Percentiles rank a stretch among this genome's conserved stretches.
Conservation (phyloP, 129 eudicot species). For the Scalesia atractyloides region DNA sequence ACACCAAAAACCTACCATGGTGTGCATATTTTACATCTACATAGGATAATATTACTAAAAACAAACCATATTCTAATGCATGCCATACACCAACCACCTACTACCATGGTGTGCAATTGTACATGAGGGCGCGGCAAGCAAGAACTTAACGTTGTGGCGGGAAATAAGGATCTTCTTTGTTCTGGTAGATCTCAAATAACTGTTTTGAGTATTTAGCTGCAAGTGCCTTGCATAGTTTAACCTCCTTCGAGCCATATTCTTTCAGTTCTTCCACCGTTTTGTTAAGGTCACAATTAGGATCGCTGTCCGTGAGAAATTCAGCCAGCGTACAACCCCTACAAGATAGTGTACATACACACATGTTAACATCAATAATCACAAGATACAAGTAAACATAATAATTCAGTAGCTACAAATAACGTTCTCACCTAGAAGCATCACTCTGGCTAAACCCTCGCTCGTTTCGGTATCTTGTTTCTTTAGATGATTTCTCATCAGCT, state of each 20-base stretch:
- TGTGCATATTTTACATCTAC: too few species aligned
- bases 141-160: slow-evolving; percentile 25
- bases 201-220: slow-evolving; percentile 72
- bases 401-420: background rate
- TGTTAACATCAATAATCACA: background rate
- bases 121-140: slow-evolving; percentile 2
- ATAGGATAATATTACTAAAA: too few species aligned
- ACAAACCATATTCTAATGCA: background rate
- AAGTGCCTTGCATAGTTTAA: slow-evolving; percentile 47
- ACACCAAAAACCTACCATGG: too few species aligned
- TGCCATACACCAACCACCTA: too few species aligned
- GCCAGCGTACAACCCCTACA: slow-evolving; percentile 61
- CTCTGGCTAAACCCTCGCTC: slow-evolving; percentile 65
- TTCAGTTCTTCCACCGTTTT: slow-evolving; percentile 64
- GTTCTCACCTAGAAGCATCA: slow-evolving; percentile 58
- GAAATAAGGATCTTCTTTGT: slow-evolving; percentile 63
- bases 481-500: slow-evolving; percentile 46
- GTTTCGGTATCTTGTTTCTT: slow-evolving; percentile 45
- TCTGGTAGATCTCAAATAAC: slow-evolving; percentile 65
- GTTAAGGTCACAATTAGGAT: slow-evolving; percentile 47
- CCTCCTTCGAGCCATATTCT: slow-evolving; percentile 35
- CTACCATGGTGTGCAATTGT: background rate
- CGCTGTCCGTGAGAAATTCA: slow-evolving; percentile 61
- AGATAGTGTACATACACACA: slow-evolving; percentile 10
- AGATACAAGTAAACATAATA: background rate